phyloP scores from a whole-genome alignment of 371 early-diverging fungal species.

The Fennellomyces sp. region DNA sequence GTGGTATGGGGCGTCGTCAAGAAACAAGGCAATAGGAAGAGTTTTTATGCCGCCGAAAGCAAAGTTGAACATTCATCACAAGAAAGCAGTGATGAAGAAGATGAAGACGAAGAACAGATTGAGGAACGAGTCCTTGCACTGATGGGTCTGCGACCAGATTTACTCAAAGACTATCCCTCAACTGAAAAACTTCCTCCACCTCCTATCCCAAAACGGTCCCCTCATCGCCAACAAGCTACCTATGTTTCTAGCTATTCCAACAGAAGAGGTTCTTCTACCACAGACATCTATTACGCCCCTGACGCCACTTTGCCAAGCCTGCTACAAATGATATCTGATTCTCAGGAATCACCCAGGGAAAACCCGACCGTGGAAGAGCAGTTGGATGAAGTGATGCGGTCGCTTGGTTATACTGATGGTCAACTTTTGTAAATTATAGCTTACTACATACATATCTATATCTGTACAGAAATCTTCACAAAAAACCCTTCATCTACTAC shows the following conservation, averaged over 20 bases:
- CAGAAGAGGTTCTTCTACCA: constrained; percentile 11
- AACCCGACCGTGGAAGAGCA: constrained; percentile 37
- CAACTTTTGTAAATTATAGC: not conserved
- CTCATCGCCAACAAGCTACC: constrained; percentile 22
- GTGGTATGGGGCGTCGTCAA: constrained; percentile 48
- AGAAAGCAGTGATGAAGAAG: constrained; percentile 10
- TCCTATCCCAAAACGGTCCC: constrained; percentile 44
- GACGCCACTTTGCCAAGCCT: constrained; percentile 36
- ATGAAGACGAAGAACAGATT: constrained; percentile 25
- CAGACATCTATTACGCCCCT: constrained; percentile 45
- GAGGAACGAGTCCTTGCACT: constrained; percentile 23
- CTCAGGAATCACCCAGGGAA: constrained; percentile 4
- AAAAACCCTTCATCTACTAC: too few species aligned
- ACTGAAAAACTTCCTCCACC: constrained; percentile 19
- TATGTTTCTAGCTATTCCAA: constrained; percentile 4
- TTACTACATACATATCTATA: not conserved
- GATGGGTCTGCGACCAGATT: constrained; percentile 15
- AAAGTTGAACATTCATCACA: not conserved
- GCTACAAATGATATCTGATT: constrained; percentile 39
- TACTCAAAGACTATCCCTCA: not conserved
- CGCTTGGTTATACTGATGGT: constrained; percentile 3
- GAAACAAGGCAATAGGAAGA: constrained; percentile 19
- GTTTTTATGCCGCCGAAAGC: constrained; percentile 12
- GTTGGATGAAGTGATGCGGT: constrained; percentile 38
- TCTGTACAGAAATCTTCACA: not conserved